Evolutionary conservation across 805 yeast species (phyloP), one percentile per base, ranked within the genome.

Genomic region (Huiozyma naganishii): DNA sequence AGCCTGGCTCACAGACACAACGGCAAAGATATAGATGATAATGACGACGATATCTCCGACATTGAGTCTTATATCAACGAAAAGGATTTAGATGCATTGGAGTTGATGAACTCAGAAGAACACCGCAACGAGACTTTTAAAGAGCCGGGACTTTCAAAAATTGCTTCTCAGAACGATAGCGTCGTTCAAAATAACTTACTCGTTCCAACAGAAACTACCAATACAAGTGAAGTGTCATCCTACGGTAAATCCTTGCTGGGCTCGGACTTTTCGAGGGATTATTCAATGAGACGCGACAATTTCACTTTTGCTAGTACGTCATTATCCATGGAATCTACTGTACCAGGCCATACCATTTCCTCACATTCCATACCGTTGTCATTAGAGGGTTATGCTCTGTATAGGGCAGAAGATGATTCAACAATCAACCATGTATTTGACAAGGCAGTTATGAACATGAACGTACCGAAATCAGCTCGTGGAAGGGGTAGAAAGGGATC

Each of bases 221-320:
- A 34, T 13, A 32, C 40, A 3, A 57, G 55, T 39, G 48, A 48
- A 37, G 56, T 36, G 7, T 63, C 67, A 1, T 63, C 67, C 5
- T 63, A 57, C 41, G 65, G 65, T 10, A 58, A 55, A 33, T 63
- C 67, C 1, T 41, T 63, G 11, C 41, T 62, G 28, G 65, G 58
- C 30, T 62, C 67, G 5, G 66, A 62, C 34, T 57, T 52, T 43
- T 53, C 58, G 29, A 51, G 47, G 1, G 54, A 48, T 17, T 56
- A 44, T 12, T 49, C 46, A 27, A 33, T 44, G 9, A 54, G 53
- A 39, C 41, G 41, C 5, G 48, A 42, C 6, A 41, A 41, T 6
- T 44, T 52, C 5, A 48, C 47, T 7, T 29, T 42, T 5, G 45
- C 46, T 3, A 48, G 52, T 28, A 43, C 43, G 33, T 39, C 50